Conservation (phyloP, 495 filamentous ascomycete genomes). For the Daldinia childiae region DNA sequence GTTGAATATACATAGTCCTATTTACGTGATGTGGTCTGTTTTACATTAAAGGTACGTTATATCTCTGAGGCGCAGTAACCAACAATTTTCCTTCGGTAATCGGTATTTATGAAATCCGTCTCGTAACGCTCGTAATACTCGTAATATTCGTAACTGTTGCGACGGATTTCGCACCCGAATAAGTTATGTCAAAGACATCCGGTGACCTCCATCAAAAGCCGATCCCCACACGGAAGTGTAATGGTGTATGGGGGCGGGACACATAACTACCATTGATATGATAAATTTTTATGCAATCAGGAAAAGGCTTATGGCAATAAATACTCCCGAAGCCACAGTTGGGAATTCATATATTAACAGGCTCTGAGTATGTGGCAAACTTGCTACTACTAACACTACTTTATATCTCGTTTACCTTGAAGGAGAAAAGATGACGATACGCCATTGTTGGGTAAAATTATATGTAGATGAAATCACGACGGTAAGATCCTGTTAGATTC, state of each 20-base stretch:
- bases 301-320: not conserved
- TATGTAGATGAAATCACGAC: slow-evolving; percentile 9
- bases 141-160: not conserved
- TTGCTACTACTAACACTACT: not conserved
- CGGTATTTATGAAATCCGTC: not conserved
- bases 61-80: not conserved
- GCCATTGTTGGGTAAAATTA: not conserved
- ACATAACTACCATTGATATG: not conserved
- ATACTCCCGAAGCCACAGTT: not conserved
- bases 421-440: slow-evolving; percentile 9
- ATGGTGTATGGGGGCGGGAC: not conserved
- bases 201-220: not conserved
- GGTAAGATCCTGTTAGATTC: not conserved
- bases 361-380: not conserved
- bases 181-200: not conserved
- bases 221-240: not conserved
- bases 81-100: not conserved
- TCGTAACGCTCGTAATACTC: not conserved
- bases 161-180: not conserved
- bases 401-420: not conserved
- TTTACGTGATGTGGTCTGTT: slow-evolving; percentile 5
- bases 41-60: not conserved
- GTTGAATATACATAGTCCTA: not conserved
- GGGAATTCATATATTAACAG: not conserved
- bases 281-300: not conserved